Evolutionary conservation across 176 grass and related monocot species (phyloP).

Genomic region (Thinopyrum elongatum): DNA sequence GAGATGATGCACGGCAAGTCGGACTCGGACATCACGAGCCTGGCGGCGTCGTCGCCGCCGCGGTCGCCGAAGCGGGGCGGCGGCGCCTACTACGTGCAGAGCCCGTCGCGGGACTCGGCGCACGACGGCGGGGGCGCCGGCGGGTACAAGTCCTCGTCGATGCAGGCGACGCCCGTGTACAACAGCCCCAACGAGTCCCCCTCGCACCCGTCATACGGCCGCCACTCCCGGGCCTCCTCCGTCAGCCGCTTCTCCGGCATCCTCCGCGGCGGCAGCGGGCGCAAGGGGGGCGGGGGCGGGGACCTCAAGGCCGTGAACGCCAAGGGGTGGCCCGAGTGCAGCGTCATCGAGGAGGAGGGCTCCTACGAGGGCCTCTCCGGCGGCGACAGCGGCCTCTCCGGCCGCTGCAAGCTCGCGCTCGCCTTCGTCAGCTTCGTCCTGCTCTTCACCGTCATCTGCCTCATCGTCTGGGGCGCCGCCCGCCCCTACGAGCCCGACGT

Average conservation of each 20-base stretch:
- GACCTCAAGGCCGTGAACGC: constrained; percentile 61
- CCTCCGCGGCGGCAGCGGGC: constrained; percentile 44
- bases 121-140: constrained; percentile 57
- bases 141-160: constrained; percentile 94
- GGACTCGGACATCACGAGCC: constrained; percentile 93
- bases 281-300: not conserved
- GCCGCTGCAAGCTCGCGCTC: constrained; percentile 63
- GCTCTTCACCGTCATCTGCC: constrained; percentile 76
- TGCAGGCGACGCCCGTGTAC: constrained; percentile 90
- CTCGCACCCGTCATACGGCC: constrained; percentile 85
- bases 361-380: constrained; percentile 71
- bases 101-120: constrained; percentile 85
- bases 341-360: constrained; percentile 90
- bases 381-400: constrained; percentile 59
- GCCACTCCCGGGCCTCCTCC: constrained; percentile 78
- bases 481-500: constrained; percentile 72
- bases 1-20: constrained; percentile 88
- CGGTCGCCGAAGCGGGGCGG: constrained; percentile 75
- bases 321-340: constrained; percentile 95
- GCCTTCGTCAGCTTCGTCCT: constrained; percentile 65
- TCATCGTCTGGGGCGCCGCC: constrained; percentile 92
- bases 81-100: constrained; percentile 87
- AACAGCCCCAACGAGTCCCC: constrained; percentile 96
- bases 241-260: constrained; percentile 91
- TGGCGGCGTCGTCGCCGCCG: constrained; percentile 84